Conservation (phyloP, 176 grass and related monocot species). For the Oryza meridionalis region DNA sequence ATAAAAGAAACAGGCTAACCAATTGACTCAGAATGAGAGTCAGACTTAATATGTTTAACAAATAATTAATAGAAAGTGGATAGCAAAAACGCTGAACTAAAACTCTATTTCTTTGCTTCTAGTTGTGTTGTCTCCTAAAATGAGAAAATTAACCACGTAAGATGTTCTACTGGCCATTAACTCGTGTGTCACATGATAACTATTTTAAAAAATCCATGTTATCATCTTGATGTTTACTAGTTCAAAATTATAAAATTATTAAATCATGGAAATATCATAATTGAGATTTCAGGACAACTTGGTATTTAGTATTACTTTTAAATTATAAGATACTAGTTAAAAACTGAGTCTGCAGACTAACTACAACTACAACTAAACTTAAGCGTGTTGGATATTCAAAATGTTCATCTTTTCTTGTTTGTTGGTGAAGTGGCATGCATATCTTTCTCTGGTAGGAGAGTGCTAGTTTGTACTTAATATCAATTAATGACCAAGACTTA, state of each 20-base stretch:
- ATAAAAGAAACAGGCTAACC: no score
- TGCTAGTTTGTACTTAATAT: neutral
- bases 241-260: no score
- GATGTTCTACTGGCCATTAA: no score
- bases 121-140: neutral
- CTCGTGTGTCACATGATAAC: no score
- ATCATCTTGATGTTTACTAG: no score
- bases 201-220: no score
- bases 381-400: neutral
- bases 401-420: neutral
- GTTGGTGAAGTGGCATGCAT: neutral
- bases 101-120: neutral
- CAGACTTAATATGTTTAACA: neutral
- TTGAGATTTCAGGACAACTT: no score
- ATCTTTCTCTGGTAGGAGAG: neutral
- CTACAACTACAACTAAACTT: neutral
- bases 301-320: no score
- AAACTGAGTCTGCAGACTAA: no score
- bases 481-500: neutral
- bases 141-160: neutral
- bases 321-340: no score
- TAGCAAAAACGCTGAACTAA: neutral
- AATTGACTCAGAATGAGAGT: neutral
- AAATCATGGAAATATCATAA: no score
- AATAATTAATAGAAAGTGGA: neutral